These are phyloP conservation scores for Neurospora sp. DNA, from an alignment of 495 filamentous ascomycete species.

Conservation along the genomic window DNA sequence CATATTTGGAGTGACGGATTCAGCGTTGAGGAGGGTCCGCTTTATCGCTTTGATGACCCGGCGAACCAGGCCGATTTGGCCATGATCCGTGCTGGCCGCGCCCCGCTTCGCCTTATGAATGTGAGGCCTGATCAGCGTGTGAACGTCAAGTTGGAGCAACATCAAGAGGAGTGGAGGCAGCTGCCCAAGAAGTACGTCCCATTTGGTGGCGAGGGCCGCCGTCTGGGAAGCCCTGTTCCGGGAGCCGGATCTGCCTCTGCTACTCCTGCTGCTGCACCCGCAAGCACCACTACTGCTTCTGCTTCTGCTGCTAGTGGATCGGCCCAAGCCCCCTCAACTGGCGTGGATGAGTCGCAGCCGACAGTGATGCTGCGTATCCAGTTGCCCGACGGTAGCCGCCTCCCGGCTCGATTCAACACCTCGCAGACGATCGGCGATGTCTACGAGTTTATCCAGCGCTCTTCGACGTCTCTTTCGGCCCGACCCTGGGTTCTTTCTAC, in stretches of 20 bases:
- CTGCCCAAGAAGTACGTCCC: slow-evolving; percentile 84
- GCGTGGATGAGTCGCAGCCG: slow-evolving; percentile 69
- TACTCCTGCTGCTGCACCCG: slow-evolving; percentile 18
- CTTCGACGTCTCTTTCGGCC: slow-evolving; percentile 46
- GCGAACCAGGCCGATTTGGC: slow-evolving; percentile 69
- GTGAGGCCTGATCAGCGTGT: slow-evolving; percentile 77
- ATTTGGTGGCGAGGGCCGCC: slow-evolving; percentile 71
- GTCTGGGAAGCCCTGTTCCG: slow-evolving; percentile 87
- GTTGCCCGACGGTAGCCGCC: slow-evolving; percentile 77
- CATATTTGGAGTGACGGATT: slow-evolving; percentile 94
- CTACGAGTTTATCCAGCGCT: slow-evolving; percentile 69
- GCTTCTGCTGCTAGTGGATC: slow-evolving; percentile 25
- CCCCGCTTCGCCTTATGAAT: slow-evolving; percentile 82
- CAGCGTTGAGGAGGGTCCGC: slow-evolving; percentile 87
- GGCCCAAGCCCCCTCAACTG: slow-evolving; percentile 30
- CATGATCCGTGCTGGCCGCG: slow-evolving; percentile 77
- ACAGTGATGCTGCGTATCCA: slow-evolving; percentile 75
- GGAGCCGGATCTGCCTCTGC: slow-evolving; percentile 37
- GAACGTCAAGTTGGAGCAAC: slow-evolving; percentile 80
- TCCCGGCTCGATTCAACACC: slow-evolving; percentile 85
- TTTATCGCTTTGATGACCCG: slow-evolving; percentile 83
- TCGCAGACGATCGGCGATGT: slow-evolving; percentile 85
- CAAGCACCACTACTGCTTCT: slow-evolving; percentile 31
- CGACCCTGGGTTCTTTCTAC: slow-evolving; percentile 80
- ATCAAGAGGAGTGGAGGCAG: slow-evolving; percentile 70